phyloP scores from a whole-genome alignment of 208 protist species.

The Acanthamoeba castellanii region DNA sequence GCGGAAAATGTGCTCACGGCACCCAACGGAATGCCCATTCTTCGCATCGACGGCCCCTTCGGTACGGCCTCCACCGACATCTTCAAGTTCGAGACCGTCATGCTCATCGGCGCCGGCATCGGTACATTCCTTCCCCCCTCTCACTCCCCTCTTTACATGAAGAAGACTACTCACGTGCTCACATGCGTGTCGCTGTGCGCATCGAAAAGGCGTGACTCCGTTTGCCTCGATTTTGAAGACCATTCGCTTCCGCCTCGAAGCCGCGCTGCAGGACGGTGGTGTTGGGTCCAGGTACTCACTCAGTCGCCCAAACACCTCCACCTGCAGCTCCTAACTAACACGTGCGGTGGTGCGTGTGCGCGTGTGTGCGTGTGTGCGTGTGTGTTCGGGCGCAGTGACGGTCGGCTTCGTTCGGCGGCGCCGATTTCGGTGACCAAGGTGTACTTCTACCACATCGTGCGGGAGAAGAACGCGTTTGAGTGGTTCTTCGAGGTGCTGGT shows the following conservation, averaged over 20 bases:
- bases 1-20: conserved; percentile 77
- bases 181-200: background rate
- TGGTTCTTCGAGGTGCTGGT: conserved; percentile 88
- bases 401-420: background rate
- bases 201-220: conserved; percentile 87
- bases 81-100: conserved; percentile 86
- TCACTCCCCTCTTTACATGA: background rate
- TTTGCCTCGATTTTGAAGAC: conserved; percentile 89
- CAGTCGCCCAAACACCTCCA: too few relatives aligned
- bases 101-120: conserved; percentile 90
- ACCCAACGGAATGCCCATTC: conserved; percentile 78
- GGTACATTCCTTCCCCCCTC: background rate
- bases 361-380: background rate
- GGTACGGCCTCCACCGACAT: conserved; percentile 89
- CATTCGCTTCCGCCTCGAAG: conserved; percentile 83
- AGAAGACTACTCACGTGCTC: background rate
- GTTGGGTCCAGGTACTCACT: background rate
- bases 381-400: conserved; percentile 25
- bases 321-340: background rate
- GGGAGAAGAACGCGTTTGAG: conserved; percentile 86
- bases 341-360: too few relatives aligned
- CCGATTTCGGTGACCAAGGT: conserved; percentile 81
- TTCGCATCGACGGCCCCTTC: conserved; percentile 90
- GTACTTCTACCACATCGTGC: conserved; percentile 88
- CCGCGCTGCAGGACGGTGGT: background rate